Evolutionary conservation across 306 rosid genomes (phyloP), one percentile per base, ranked within the genome.

Genomic region (Vigna hirtella): DNA sequence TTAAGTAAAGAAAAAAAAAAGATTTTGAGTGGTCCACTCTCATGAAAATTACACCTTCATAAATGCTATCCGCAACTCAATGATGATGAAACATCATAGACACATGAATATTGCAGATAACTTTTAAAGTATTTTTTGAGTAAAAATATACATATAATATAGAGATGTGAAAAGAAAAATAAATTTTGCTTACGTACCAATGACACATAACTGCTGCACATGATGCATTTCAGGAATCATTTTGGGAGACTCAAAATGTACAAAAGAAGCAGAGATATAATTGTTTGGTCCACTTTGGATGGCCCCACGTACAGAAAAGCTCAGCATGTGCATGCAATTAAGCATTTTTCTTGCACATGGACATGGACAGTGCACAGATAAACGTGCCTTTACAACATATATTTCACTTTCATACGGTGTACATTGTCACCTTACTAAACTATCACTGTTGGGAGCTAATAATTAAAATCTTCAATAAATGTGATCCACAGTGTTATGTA

Each of bases 281-380:
- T 71, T 77, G 53, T 57, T 34, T 62, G 79, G 82, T 26, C 85
- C 71, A 72, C 82, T 24, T 64, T 64, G 55, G 24, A 70, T n/a
- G 62, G 65, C 49, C 70, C 74, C 70, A 76, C 65, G 38, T 70
- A 55, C 74, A 52, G 45, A 26, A 62, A 71, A 18, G 65, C 4
- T 55, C 73, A 81, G 50, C 77, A 48, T 57, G 36, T 64, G 50
- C 74, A 80, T 74, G 76, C 64, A 48, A 47, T n/a, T 75, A 45
- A 47, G 17, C 80, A 45, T 58, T 18, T 52, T 26, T 9, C 30
- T 40, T 80, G 70, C 77, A 74, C 84, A 81, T 74, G 81, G 58
- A 58, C 5, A 34, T 24, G 66, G 15, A 57, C 80, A 47, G 61
- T 69, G 66, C 32, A 5, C 62, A 13, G 6, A 59, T 67, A 32